Base-by-base conservation (phyloP, 352 stramenopile genomes). In the Phytophthora hybrid region DNA sequence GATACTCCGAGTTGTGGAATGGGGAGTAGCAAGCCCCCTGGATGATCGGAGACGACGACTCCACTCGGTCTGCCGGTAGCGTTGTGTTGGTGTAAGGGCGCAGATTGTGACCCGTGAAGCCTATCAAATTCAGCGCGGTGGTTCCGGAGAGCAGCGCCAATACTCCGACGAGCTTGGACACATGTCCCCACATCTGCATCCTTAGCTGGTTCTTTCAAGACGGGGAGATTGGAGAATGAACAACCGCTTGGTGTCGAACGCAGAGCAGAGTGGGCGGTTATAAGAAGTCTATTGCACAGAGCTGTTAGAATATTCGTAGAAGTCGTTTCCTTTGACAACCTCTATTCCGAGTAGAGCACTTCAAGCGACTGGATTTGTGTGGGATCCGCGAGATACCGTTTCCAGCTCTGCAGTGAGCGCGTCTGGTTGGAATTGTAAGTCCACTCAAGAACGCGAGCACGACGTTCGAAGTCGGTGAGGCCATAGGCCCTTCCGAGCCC, bases 1-100 rank as follows among this genome's bases (percentile, higher is more conserved):
- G 88, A 66, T 96, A 96, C 66, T 91, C 75, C 0, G 73, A 16
- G 63, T 92, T 88, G 66, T 96, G 88, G 64, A 94, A 92, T 18
- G 88, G 88, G 2, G 85, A 92, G 70, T 96, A 95, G 80, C 88
- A 95, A 4, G 76, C 80, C 3, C 82, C 83, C 5, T 72, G 81
- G 3, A 80, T 67, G 55, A 88, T 74, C 4, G 58, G 54, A 56
- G 59, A 53, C 2, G 73, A 44, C 11, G 49, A 34, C 53, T 71
- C 69, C 16, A 60, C n/a, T 5, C 59, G 44, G 16, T 61, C 49
- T 13, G 55, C 10, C 39, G 53, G 63, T 5, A 67, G 62, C 31
- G 34, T 19, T 19, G 49, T 74, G 61, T 46, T n/a, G 21, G 44
- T 44, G 21, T 63, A 78, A 21, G 63, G 58, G 11, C 31, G 59